These are phyloP conservation scores for Bryum argenteum DNA, from an alignment of 225 moss, liverwort and hornwort genomes.

Conservation along the genomic window DNA sequence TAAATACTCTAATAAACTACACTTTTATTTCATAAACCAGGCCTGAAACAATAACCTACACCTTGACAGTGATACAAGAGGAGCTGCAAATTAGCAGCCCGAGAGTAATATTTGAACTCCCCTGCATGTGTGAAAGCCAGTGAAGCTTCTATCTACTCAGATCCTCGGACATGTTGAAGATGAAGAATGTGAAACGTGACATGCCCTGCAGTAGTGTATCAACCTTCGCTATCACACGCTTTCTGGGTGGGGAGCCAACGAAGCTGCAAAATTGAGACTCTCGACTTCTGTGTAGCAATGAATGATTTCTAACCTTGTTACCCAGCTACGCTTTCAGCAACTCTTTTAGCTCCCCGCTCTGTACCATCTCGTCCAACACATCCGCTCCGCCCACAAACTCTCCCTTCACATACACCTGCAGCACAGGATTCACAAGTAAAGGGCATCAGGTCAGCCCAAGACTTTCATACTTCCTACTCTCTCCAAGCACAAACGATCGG, in stretches of 20 bases:
- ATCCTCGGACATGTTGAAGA: not conserved
- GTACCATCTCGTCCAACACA: conserved; percentile 77
- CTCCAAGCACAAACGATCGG: not conserved
- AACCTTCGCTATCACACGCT: conserved; percentile 1
- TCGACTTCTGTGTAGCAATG: conserved; percentile 20
- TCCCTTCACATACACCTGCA: conserved; percentile 88
- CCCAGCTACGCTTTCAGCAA: conserved; percentile 51
- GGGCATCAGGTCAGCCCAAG: not conserved
- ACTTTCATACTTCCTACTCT: not conserved
- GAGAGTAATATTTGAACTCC: conserved; percentile 21
- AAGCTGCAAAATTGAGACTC: conserved; percentile 29
- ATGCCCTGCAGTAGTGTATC: conserved; percentile 6
- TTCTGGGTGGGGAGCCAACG: conserved; percentile 3
- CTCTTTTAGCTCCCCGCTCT: conserved; percentile 75
- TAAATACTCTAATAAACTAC: not conserved
- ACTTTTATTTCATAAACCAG: conserved; percentile 15
- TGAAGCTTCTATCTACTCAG: not conserved
- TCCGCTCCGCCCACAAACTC: conserved; percentile 96
- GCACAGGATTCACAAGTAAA: conserved; percentile 16
- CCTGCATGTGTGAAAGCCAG: not conserved
- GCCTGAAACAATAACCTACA: conserved; percentile 9
- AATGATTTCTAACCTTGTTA: conserved; percentile 16
- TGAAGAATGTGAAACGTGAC: not conserved
- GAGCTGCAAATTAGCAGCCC: conserved; percentile 2
- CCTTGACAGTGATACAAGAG: conserved; percentile 10